Evolutionary conservation across 345 rosid genomes (phyloP), one percentile per base, ranked within the genome.

Genomic region (Dipteronia sinensis): DNA sequence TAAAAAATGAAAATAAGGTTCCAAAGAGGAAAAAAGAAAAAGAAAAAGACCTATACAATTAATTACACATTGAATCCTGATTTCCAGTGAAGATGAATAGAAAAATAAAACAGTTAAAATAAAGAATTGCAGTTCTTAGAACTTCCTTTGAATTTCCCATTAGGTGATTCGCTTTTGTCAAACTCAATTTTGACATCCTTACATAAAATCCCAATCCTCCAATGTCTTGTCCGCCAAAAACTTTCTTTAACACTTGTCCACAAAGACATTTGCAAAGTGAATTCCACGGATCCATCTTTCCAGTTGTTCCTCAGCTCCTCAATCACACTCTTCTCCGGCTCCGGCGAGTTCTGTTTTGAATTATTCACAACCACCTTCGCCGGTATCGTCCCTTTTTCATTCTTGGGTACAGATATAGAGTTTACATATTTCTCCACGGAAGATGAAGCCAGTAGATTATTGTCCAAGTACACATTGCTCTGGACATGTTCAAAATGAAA

Each of bases 131-230:
- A 85, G 7, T 72, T 53, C 22, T 76, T 71, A 9, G 66, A 27
- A 3, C 29, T 31, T 25, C 53, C 78, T 8, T 22, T 58, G 44
- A 58, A 55, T 10, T 72, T 72, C 20, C 75, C 75, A 9, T 75
- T 71, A 11, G 62, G 71, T 0, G 85, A 25, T 13, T 11, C 44
- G 10, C 67, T 67, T 6, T 53, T 53, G 17, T 31, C 67, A 38
- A 88, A 88, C 15, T 31, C 15, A 49, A 89, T 84, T 65, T 56
- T 69, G 81, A 88, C 77, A 31, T 75, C 79, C 1, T 73, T 84
- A 17, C 91, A 89, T 10, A 47, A 29, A 64, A 89, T 81, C 62
- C 65, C 78, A 42, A 86, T 4, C 42, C 20, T 27, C 7, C 51
- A 22, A 16, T 31, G 67, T 62, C 79, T 85, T 55, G 40, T 56